These are phyloP conservation scores for Penicillium chermesinum DNA, from an alignment of 495 filamentous ascomycete species.

Conservation along the genomic window DNA sequence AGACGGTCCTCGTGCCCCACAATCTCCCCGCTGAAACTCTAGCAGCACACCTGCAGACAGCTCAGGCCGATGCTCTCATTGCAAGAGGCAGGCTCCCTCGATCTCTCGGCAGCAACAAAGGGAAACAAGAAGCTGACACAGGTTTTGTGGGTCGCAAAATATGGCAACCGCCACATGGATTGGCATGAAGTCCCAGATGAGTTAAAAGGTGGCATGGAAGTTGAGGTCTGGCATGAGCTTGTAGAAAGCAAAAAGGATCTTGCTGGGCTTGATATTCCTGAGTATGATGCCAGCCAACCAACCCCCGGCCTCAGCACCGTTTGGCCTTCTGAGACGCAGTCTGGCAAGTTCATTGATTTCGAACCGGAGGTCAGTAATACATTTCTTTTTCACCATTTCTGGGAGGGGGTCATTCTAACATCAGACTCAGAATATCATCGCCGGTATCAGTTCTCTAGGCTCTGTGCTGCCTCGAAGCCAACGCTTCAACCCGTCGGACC, in stretches of 20 bases:
- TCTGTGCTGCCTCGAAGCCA: slow-evolving; percentile 67
- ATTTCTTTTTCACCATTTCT: neutral
- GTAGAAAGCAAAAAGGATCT: slow-evolving; percentile 55
- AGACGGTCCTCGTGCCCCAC: slow-evolving; percentile 78
- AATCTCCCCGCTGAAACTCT: slow-evolving; percentile 62
- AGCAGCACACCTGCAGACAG: slow-evolving; percentile 62
- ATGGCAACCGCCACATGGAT: slow-evolving; percentile 88
- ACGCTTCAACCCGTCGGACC: slow-evolving; percentile 64
- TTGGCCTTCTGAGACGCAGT: slow-evolving; percentile 50
- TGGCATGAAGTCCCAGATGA: slow-evolving; percentile 76
- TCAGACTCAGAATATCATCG: slow-evolving; percentile 58
- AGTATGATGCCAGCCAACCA: slow-evolving; percentile 44
- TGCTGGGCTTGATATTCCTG: slow-evolving; percentile 45
- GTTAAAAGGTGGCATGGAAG: slow-evolving; percentile 63
- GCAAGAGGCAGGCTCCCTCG: slow-evolving; percentile 83
- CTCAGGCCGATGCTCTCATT: slow-evolving; percentile 72
- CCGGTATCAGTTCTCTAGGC: slow-evolving; percentile 74
- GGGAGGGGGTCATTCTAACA: slow-evolving; percentile 7
- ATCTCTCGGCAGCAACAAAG: slow-evolving; percentile 66
- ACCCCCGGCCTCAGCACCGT: slow-evolving; percentile 52
- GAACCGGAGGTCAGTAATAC: slow-evolving; percentile 51
- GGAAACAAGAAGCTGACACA: slow-evolving; percentile 65
- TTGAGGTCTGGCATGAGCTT: slow-evolving; percentile 84
- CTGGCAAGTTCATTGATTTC: slow-evolving; percentile 70
- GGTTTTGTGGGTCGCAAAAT: slow-evolving; percentile 89